Percentiles rank a stretch among this genome's conserved stretches.
These are phyloP conservation scores for Thinopyrum obtusiflorum DNA, from an alignment of 202 grass and related monocot species.

Conservation along the genomic window DNA sequence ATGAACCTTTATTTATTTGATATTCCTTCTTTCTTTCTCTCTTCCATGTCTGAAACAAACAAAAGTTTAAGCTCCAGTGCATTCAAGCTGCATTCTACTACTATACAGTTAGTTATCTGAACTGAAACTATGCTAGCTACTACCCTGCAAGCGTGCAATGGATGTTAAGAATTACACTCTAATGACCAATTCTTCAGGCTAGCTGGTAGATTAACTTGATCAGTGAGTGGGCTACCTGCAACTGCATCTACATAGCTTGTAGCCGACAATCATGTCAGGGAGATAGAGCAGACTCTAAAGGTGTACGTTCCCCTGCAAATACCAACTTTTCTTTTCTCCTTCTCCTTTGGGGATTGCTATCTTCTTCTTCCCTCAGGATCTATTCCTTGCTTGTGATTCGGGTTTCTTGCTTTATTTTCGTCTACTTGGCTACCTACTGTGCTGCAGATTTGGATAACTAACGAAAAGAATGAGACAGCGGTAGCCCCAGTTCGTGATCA, in stretches of 20 bases:
- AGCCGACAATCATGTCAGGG: background rate
- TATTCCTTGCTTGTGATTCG: conserved; percentile 59
- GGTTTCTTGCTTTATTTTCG: conserved; percentile 33
- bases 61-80: background rate
- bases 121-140: background rate
- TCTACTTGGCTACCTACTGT: background rate
- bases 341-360: conserved; percentile 23
- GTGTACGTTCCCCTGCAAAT: conserved; percentile 15
- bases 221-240: background rate
- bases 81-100: background rate
- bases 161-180: background rate
- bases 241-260: background rate
- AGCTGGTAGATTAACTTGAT: background rate
- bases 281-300: conserved; percentile 28
- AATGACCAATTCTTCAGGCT: background rate
- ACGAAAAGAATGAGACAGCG: background rate
- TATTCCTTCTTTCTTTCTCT: background rate
- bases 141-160: background rate
- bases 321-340: conserved; percentile 7
- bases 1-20: background rate
- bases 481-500: conserved; percentile 1
- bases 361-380: conserved; percentile 30
- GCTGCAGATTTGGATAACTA: conserved; percentile 11
- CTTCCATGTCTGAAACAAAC: background rate
- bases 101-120: background rate